Evolutionary conservation across 2,329 filamentous ascomycete species (phyloP), one percentile per base, ranked within the genome.

Genomic region (Trichoderma brevicompactum): DNA sequence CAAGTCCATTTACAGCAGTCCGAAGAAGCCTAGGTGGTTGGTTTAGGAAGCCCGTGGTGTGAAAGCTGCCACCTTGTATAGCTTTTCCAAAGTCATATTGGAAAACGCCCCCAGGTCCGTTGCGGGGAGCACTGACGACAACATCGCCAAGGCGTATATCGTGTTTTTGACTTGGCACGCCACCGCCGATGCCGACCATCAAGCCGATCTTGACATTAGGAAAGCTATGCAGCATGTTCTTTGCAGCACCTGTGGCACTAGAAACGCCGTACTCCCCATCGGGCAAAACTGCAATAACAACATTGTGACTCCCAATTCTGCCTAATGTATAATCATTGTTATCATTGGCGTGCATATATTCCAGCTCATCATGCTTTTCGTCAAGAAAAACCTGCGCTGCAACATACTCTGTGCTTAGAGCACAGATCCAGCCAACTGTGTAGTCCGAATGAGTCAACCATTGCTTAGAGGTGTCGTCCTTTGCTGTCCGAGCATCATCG

Each of bases 371-470:
- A 28, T 67, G 66, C 43, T 50, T 38, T 48, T 81, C 41, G 4
- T 59, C 55, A 10, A 59, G 41, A n/a, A 38, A 59, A 8, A 59
- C 40, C 13, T 59, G 55, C 74, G 58, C 79, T 5, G 79, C 79
- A 58, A 76, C 72, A 49, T 70, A 73, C 59, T 82, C 80, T 0
- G 68, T 72, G 0, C 5, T 23, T 0, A 81, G 65, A 10, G 79
- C 79, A 56, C 78, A 82, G 5, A 82, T 80, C 79, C 79, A 81
- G 17, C 78, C 80, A 2, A 82, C 72, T 0, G 73, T 79, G 55
- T 81, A 82, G 40, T 61, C 55, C 8, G 28, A 17, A 38, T 32
- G 17, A 15, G 32, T 12, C 17, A 38, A 19, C 23, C n/a, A 48
- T 59, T 17, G 41, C n/a, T 36, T n/a, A n/a, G n/a, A n/a, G n/a